A percentile compares a stretch with the other conserved stretches of the same genome.
These are phyloP conservation scores for Pestalotiopsis sp. DNA, from an alignment of 2,329 filamentous ascomycete genomes.

Conservation along the genomic window DNA sequence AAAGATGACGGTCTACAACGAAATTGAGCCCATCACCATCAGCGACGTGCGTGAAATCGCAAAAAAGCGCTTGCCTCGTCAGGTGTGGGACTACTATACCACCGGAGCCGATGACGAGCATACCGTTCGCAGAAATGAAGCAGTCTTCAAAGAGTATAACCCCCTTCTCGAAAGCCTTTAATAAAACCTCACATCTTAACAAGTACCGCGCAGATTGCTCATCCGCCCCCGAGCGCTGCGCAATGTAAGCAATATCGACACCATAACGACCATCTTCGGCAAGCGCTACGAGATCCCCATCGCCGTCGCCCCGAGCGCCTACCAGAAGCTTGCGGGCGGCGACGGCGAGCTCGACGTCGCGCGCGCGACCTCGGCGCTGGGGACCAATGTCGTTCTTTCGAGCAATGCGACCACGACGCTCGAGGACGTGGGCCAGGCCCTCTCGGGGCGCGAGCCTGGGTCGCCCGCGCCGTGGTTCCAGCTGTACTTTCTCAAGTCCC, in stretches of 20 bases:
- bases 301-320: background rate
- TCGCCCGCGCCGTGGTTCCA: conserved; percentile 28
- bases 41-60: background rate
- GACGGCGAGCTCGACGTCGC: background rate
- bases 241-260: background rate
- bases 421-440: background rate
- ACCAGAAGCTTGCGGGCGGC: background rate
- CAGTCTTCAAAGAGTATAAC: background rate
- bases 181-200: background rate
- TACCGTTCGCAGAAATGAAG: background rate
- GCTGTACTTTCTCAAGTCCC: conserved; percentile 50
- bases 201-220: background rate
- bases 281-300: background rate
- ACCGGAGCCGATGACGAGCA: background rate
- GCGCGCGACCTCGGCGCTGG: background rate
- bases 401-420: background rate
- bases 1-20: background rate
- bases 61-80: background rate
- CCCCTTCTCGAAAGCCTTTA: background rate
- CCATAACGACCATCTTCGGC: background rate
- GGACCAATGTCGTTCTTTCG: background rate
- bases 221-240: background rate
- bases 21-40: background rate
- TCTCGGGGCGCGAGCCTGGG: background rate
- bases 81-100: conserved; percentile 5